phyloP scores from a whole-genome alignment of 1,139 yeast genomes.

The Candida buenavistaensis region DNA sequence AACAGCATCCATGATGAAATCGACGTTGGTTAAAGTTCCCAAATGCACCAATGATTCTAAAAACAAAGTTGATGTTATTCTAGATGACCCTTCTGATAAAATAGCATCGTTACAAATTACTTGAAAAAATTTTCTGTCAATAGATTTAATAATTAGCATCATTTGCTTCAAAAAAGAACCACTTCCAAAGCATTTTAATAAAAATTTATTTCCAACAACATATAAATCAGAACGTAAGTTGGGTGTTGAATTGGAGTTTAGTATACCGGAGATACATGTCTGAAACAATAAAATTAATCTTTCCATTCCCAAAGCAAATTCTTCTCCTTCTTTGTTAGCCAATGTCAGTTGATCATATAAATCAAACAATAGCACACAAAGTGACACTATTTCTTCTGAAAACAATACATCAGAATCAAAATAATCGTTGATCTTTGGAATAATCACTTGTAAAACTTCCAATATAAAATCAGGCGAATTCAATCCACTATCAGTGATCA shows the following conservation, averaged over 20 bases:
- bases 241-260: constrained; percentile 67
- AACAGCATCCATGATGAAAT: constrained; percentile 59
- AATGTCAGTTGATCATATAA: constrained; percentile 50
- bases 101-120: constrained; percentile 76
- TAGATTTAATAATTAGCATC: constrained; percentile 51
- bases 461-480: constrained; percentile 54
- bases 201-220: constrained; percentile 65
- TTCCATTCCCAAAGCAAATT: constrained; percentile 29
- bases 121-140: constrained; percentile 64
- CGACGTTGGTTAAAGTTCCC: constrained; percentile 50
- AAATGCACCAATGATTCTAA: constrained; percentile 69
- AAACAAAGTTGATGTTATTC: constrained; percentile 74
- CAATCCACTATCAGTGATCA: constrained; percentile 57
- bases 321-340: constrained; percentile 29
- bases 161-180: constrained; percentile 45
- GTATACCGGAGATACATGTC: constrained; percentile 71
- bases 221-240: constrained; percentile 76
- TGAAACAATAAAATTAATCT: constrained; percentile 70
- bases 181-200: constrained; percentile 50
- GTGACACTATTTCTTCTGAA: constrained; percentile 75
- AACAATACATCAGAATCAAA: constrained; percentile 64
- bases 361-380: constrained; percentile 71
- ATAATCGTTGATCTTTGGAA: constrained; percentile 77
- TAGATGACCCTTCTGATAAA: constrained; percentile 72
- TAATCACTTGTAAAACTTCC: constrained; percentile 71